Evolutionary conservation across 2,329 filamentous ascomycete species (phyloP).

Genomic region (Epichloe festucae): DNA sequence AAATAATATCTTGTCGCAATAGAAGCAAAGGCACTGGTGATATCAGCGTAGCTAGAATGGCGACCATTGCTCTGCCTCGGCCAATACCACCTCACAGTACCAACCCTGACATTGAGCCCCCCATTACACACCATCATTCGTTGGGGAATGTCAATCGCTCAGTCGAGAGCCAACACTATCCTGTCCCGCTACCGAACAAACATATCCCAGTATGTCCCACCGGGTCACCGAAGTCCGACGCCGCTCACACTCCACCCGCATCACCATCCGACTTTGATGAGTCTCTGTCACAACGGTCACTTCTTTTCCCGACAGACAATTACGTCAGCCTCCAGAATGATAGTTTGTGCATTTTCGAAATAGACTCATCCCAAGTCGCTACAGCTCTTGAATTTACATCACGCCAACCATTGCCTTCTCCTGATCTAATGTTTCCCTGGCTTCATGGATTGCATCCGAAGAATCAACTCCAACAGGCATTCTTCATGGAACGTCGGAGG

Average conservation of each 20-base stretch:
- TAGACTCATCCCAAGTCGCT: conserved; percentile 55
- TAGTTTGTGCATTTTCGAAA: conserved; percentile 53
- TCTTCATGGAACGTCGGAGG: conserved; percentile 70
- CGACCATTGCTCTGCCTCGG: conserved; percentile 40
- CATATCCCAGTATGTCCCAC: conserved; percentile 83
- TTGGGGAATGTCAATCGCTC: conserved; percentile 19
- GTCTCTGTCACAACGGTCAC: conserved; percentile 44
- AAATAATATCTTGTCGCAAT: neutral
- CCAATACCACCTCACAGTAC: conserved; percentile 33
- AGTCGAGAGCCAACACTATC: conserved; percentile 14
- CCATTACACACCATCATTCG: conserved; percentile 27
- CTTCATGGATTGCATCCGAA: conserved; percentile 81
- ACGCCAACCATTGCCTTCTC: conserved; percentile 69
- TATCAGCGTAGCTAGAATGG: conserved; percentile 25
- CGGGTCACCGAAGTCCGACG: conserved; percentile 46
- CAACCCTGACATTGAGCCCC: conserved; percentile 26
- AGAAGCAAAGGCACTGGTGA: neutral
- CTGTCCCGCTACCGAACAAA: conserved; percentile 62
- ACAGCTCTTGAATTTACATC: conserved; percentile 64
- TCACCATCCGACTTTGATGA: conserved; percentile 48
- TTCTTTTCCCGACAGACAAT: conserved; percentile 60
- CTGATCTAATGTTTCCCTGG: conserved; percentile 89
- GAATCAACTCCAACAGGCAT: conserved; percentile 79
- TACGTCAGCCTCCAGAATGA: conserved; percentile 41
- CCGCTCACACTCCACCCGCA: conserved; percentile 48